A percentile compares a stretch with the other conserved stretches of the same genome.
These are phyloP conservation scores for Hypoxylon cercidicola DNA, from an alignment of 495 filamentous ascomycete species.

Conservation along the genomic window DNA sequence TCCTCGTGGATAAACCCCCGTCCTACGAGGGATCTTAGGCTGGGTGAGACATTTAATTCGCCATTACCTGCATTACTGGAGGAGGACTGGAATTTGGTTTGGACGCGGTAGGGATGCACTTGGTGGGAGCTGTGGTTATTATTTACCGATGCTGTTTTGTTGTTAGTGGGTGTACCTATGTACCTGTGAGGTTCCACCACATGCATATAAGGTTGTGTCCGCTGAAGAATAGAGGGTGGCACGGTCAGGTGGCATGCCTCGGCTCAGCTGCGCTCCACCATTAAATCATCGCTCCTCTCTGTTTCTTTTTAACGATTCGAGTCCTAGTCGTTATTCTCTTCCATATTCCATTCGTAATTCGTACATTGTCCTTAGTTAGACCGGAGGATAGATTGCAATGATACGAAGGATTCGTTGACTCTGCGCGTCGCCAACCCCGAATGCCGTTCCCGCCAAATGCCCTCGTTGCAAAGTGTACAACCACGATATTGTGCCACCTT, in stretches of 20 bases:
- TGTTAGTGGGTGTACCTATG: too few species aligned
- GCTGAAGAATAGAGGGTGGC: too few species aligned
- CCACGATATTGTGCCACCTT: slow-evolving; percentile 51
- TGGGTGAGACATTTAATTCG: too few species aligned
- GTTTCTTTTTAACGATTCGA: background rate
- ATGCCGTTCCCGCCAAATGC: slow-evolving; percentile 39
- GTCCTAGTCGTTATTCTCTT: background rate
- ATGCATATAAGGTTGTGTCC: too few species aligned
- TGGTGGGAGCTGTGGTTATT: too few species aligned
- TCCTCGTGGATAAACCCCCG: too few species aligned
- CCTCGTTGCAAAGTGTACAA: slow-evolving; percentile 47
- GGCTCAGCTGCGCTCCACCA: background rate
- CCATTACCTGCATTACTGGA: too few species aligned
- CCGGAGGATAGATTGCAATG: background rate
- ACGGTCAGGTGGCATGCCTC: slow-evolving; percentile 2
- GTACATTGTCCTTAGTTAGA: background rate
- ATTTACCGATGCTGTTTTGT: too few species aligned
- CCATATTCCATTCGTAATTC: background rate
- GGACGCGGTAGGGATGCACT: too few species aligned
- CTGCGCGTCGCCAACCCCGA: slow-evolving; percentile 1
- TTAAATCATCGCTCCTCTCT: background rate
- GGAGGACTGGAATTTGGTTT: too few species aligned
- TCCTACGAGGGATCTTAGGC: too few species aligned
- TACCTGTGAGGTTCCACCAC: too few species aligned
- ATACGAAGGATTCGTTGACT: background rate